These are phyloP conservation scores for Pterulicium gracile DNA, from an alignment of 1,284 basidiomycete genomes.

Conservation along the genomic window DNA sequence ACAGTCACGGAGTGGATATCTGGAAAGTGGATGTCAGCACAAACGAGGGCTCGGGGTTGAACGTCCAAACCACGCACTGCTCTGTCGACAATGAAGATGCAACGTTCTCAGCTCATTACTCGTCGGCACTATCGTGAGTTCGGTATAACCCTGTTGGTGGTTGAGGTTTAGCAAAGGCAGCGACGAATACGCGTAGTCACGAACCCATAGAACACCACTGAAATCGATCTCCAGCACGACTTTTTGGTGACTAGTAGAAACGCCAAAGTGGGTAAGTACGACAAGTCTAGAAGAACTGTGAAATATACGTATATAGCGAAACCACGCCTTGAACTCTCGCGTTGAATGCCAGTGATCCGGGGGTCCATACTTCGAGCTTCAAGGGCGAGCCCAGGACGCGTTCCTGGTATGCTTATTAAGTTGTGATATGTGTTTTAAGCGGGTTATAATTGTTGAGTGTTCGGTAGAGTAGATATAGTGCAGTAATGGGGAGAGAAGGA, in stretches of 20 bases:
- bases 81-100: slow-evolving; percentile 79
- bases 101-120: slow-evolving; percentile 69
- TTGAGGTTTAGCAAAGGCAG: slow-evolving; percentile 13
- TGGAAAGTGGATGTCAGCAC: slow-evolving; percentile 21
- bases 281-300: slow-evolving; percentile 13
- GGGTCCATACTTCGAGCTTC: slow-evolving; percentile 27
- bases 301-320: slow-evolving; percentile 73
- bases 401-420: not conserved
- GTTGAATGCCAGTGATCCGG: slow-evolving; percentile 41
- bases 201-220: slow-evolving; percentile 67
- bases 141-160: slow-evolving; percentile 71
- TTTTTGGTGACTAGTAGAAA: slow-evolving; percentile 86
- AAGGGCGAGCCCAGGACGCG: not conserved
- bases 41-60: slow-evolving; percentile 8
- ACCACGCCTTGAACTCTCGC: slow-evolving; percentile 66
- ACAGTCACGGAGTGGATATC: slow-evolving; percentile 70
- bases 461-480: too few species aligned
- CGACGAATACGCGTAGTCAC: slow-evolving; percentile 14
- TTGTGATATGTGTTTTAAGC: not conserved
- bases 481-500: too few species aligned
- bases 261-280: slow-evolving; percentile 36
- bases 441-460: not conserved
- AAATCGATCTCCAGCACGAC: slow-evolving; percentile 87
- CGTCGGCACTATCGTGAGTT: slow-evolving; percentile 77
- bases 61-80: slow-evolving; percentile 45